Percentiles rank a stretch among this genome's conserved stretches.
Conservation (phyloP, 2,329 filamentous ascomycete genomes). For the Sclerotinia borealis region DNA sequence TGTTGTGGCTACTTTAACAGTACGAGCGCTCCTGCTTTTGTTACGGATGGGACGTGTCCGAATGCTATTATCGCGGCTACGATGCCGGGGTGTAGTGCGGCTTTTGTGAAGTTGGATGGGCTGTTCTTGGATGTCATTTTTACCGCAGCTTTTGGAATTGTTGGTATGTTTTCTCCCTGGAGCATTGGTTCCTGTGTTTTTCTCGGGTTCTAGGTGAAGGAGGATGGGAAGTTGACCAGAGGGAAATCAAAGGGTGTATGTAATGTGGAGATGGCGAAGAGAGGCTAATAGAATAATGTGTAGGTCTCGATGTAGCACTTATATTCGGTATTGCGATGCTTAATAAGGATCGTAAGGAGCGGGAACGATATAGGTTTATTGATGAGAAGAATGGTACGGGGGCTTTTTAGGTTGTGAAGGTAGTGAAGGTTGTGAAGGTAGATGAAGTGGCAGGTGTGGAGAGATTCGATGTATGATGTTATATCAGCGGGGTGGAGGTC, state of each 20-base stretch:
- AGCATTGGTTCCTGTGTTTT: slow-evolving; percentile 24
- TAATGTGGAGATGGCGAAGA: too few species aligned
- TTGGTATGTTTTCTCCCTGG: slow-evolving; percentile 40
- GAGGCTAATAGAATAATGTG: neutral
- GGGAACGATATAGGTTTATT: slow-evolving; percentile 71
- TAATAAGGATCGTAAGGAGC: slow-evolving; percentile 74
- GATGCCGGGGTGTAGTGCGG: slow-evolving; percentile 61
- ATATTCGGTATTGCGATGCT: slow-evolving; percentile 68
- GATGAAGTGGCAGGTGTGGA: too few species aligned
- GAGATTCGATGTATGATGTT: too few species aligned
- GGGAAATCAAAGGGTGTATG: too few species aligned
- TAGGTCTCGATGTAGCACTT: slow-evolving; percentile 40
- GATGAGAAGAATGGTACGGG: slow-evolving; percentile 67
- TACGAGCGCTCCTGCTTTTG: slow-evolving; percentile 61
- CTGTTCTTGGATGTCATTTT: slow-evolving; percentile 69
- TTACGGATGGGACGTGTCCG: slow-evolving; percentile 61
- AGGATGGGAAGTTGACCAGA: too few species aligned
- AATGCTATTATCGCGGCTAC: slow-evolving; percentile 65
- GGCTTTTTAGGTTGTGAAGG: slow-evolving; percentile 38
- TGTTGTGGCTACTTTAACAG: slow-evolving; percentile 78
- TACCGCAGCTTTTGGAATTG: slow-evolving; percentile 73
- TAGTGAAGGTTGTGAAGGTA: too few species aligned
- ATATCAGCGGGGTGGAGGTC: too few species aligned
- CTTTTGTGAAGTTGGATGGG: slow-evolving; percentile 64
- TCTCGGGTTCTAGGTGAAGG: neutral